Conservation (phyloP, 2,329 filamentous ascomycete genomes). For the Hansfordia pulvinata region DNA sequence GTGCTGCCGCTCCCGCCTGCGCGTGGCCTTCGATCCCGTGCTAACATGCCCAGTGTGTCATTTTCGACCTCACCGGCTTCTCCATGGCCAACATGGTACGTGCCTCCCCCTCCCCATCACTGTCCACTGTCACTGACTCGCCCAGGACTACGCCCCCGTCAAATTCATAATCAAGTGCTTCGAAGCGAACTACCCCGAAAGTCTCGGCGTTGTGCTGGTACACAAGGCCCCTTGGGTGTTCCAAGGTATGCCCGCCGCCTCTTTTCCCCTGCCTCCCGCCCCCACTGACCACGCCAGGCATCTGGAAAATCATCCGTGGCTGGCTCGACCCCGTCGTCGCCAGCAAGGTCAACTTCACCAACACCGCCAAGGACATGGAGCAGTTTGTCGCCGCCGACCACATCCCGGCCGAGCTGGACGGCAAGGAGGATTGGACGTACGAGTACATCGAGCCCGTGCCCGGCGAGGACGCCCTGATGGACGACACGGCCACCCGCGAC, state of each 20-base stretch:
- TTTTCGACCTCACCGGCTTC: constrained; percentile 95
- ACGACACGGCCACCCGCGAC: constrained; percentile 48
- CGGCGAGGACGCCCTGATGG: constrained; percentile 67
- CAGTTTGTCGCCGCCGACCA: constrained; percentile 57
- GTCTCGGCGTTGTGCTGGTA: constrained; percentile 75
- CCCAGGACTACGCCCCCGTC: constrained; percentile 77
- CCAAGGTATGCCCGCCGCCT: constrained; percentile 48
- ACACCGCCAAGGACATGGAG: constrained; percentile 64
- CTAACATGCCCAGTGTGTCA: constrained; percentile 50
- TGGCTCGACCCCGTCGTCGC: constrained; percentile 98
- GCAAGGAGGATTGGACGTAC: constrained; percentile 76
- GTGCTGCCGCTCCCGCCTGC: too few relatives aligned
- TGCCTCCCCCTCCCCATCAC: constrained; percentile 1
- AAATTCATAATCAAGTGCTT: constrained; percentile 99
- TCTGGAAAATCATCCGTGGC: constrained; percentile 89
- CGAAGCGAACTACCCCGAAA: constrained; percentile 96
- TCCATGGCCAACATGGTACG: constrained; percentile 84
- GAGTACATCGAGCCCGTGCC: constrained; percentile 61
- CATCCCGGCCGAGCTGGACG: constrained; percentile 74
- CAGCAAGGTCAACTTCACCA: constrained; percentile 85
- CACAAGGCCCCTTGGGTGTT: constrained; percentile 98
- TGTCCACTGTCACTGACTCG: constrained; percentile 7
- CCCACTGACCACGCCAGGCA: too few relatives aligned
- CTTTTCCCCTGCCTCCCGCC: too few relatives aligned
- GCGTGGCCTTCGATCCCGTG: too few relatives aligned